Evolutionary conservation across 805 yeast genomes (phyloP).

Genomic region (Danielozyma ontarioensis): DNA sequence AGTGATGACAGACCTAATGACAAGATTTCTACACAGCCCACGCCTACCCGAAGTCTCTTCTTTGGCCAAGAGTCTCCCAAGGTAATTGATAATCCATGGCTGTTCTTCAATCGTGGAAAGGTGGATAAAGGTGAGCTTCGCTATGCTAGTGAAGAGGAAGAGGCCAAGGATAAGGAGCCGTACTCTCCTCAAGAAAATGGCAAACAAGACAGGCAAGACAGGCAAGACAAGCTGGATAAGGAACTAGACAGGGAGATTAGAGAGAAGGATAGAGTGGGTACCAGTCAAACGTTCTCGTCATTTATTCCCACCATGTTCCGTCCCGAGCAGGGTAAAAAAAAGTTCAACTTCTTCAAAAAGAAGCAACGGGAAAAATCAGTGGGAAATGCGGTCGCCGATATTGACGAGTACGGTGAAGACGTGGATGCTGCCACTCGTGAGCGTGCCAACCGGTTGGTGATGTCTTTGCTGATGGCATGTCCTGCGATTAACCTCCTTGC

Average conservation of each 20-base stretch:
- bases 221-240: too few relatives aligned
- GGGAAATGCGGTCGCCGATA: slow-evolving; percentile 10
- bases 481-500: slow-evolving; percentile 76
- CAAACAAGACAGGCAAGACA: neutral
- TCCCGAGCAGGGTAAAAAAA: slow-evolving; percentile 6
- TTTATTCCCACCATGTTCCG: neutral
- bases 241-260: too few relatives aligned
- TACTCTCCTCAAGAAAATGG: slow-evolving; percentile 2
- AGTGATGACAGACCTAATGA: too few relatives aligned
- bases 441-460: slow-evolving; percentile 30
- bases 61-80: slow-evolving; percentile 16
- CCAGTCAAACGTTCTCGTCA: too few relatives aligned
- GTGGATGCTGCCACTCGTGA: slow-evolving; percentile 27
- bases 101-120: slow-evolving; percentile 19
- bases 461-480: slow-evolving; percentile 54
- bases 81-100: slow-evolving; percentile 26
- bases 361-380: slow-evolving; percentile 18
- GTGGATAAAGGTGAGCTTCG: slow-evolving; percentile 29
- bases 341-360: slow-evolving; percentile 19
- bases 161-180: slow-evolving; percentile 13
- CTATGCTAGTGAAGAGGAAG: slow-evolving; percentile 25
- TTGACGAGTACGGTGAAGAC: slow-evolving; percentile 14
- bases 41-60: neutral
- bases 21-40: too few relatives aligned
- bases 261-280: too few relatives aligned